Evolutionary conservation across 768 basidiomycete species (phyloP).

Genomic region (Crucibulum laeve): DNA sequence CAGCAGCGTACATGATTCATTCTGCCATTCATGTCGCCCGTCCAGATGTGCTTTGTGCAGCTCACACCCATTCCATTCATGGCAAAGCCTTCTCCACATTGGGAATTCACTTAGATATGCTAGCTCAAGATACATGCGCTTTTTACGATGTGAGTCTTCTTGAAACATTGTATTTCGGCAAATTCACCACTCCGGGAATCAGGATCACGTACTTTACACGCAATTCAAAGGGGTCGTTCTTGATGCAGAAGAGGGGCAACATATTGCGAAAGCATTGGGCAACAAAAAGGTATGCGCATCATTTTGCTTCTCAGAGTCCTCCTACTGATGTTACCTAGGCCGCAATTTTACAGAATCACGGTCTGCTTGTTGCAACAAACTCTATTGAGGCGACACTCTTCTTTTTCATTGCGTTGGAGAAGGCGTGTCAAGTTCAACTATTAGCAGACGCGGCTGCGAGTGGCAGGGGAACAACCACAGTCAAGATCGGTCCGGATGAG

Average conservation of each 20-base stretch:
- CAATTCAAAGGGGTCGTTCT: conserved; percentile 47
- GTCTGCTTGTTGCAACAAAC: conserved; percentile 32
- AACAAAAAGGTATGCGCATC: conserved; percentile 23
- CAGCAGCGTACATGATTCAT: conserved; percentile 32
- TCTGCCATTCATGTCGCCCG: conserved; percentile 41
- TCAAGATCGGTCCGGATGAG: conserved; percentile 20
- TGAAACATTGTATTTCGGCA: conserved; percentile 3
- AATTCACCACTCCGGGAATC: neutral
- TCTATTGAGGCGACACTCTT: conserved; percentile 39
- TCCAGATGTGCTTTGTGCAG: conserved; percentile 42
- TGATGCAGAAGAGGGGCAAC: conserved; percentile 35
- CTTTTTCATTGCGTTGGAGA: conserved; percentile 38
- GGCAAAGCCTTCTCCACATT: conserved; percentile 48
- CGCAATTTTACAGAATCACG: conserved; percentile 40
- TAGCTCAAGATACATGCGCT: conserved; percentile 39
- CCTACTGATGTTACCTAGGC: conserved; percentile 17
- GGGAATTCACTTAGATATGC: conserved; percentile 35
- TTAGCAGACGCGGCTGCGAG: conserved; percentile 37
- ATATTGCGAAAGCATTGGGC: conserved; percentile 39
- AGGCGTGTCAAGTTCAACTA: conserved; percentile 42
- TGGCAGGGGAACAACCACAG: conserved; percentile 15
- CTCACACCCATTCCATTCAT: conserved; percentile 43
- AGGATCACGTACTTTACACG: conserved; percentile 37
- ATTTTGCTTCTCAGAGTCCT: neutral
- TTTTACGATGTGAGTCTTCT: conserved; percentile 30